phyloP scores from a whole-genome alignment of 2,329 filamentous ascomycete genomes.

The Colletotrichum sp. region DNA sequence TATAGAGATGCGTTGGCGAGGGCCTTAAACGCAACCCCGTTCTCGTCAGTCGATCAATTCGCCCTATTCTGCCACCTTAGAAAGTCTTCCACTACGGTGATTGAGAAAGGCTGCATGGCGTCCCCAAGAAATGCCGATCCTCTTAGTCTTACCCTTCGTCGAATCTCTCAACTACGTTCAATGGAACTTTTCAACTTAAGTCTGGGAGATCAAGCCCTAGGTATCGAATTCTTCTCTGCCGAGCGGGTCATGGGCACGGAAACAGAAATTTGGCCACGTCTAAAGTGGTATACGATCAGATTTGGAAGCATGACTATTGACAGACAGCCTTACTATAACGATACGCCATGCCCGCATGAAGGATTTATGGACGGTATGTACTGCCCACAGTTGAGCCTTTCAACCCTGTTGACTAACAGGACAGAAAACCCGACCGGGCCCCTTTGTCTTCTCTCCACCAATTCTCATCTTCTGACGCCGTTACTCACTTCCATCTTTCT shows the following conservation, averaged over 20 bases:
- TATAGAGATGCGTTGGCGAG: neutral
- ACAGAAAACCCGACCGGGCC: neutral
- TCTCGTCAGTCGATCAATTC: neutral
- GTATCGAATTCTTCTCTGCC: neutral
- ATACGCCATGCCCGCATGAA: neutral
- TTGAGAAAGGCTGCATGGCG: neutral
- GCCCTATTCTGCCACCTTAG: neutral
- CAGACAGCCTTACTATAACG: neutral
- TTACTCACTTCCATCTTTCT: neutral
- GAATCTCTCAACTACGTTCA: neutral
- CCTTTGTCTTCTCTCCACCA: neutral
- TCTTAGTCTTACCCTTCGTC: neutral
- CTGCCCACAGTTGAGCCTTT: neutral
- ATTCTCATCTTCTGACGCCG: neutral
- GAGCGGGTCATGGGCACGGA: neutral
- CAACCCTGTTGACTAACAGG: neutral
- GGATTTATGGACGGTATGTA: rapidly evolving
- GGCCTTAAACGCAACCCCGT: neutral
- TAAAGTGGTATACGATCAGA: rapidly evolving
- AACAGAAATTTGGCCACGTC: neutral
- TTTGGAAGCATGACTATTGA: neutral
- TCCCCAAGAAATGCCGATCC: neutral
- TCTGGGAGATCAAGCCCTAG: neutral
- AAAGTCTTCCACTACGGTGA: neutral
- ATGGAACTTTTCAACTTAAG: neutral